Percentiles rank a stretch among this genome's conserved stretches.
Evolutionary conservation across 192 early-diverging fungal genomes (phyloP).

Genomic region (Podila epicladia): DNA sequence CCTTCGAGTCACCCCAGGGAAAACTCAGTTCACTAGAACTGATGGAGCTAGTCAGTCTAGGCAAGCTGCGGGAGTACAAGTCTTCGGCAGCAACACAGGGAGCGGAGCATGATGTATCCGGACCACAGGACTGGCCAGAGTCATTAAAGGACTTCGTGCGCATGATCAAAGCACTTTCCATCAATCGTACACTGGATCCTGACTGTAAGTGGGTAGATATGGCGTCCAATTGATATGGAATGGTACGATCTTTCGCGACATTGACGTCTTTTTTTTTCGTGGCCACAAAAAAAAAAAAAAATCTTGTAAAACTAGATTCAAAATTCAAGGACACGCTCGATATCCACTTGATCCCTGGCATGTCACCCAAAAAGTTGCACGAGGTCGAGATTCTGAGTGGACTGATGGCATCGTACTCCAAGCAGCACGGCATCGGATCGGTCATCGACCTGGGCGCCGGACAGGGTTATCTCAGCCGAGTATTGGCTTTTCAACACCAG

Average conservation of each 20-base stretch:
- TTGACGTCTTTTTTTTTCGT: not conserved
- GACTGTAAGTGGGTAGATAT: slow-evolving; percentile 28
- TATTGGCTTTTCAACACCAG: slow-evolving; percentile 72
- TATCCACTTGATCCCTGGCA: slow-evolving; percentile 70
- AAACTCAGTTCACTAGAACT: slow-evolving; percentile 39
- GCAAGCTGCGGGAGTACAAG: slow-evolving; percentile 25
- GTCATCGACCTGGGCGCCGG: slow-evolving; percentile 83
- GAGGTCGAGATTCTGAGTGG: slow-evolving; percentile 71
- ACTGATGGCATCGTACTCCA: slow-evolving; percentile 65
- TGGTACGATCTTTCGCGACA: not conserved
- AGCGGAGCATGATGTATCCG: not conserved
- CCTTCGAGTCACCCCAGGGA: slow-evolving; percentile 37
- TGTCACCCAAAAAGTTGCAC: slow-evolving; percentile 78
- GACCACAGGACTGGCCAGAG: slow-evolving; percentile 56
- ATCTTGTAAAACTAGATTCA: slow-evolving; percentile 10
- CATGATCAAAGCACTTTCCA: slow-evolving; percentile 33
- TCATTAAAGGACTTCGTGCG: slow-evolving; percentile 50
- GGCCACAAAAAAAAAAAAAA: not conserved
- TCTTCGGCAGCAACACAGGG: not conserved
- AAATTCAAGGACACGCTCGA: slow-evolving; percentile 55
- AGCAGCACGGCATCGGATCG: slow-evolving; percentile 49
- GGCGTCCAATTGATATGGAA: not conserved
- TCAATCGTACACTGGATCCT: slow-evolving; percentile 34
- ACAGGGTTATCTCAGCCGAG: slow-evolving; percentile 78
- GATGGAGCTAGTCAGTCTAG: slow-evolving; percentile 46